Evolutionary conservation across 805 yeast species (phyloP), one percentile per base, ranked within the genome.

Genomic region (Starmera quercuum): DNA sequence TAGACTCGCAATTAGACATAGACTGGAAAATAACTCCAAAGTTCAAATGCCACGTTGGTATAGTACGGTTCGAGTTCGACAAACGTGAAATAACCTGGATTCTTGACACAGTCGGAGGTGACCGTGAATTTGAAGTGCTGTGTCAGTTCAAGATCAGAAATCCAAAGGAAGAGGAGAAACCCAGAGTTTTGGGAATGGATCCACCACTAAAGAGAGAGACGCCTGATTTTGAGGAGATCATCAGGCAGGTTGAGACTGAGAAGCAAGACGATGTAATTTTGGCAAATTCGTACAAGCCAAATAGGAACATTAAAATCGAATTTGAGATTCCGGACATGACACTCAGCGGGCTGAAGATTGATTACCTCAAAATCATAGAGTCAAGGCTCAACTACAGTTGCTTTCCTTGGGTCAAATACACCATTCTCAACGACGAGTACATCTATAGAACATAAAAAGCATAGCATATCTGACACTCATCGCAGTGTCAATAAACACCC

Each of bases 331-430:
- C 83, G 3, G 69, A 76, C 55, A 56, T 70, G 36, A 66, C 85
- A 1, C 71, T 77, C 39, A 75, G 84, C 28, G 86, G 86, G 0
- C 55, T 83, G 24, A 75, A 74, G 44, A 68, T 83, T 16, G 81
- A 73, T 24, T 83, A 76, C 44, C 53, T 83, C 32, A 75, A 78
- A 41, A 79, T 83, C 12, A 72, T 71, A 17, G 94, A 83, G 46
- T 34, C 39, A 6, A 68, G 65, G 33, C 53, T 81, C 48, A 63
- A 70, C 33, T 78, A 78, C 44, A 75, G 83, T 6, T 71, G 83
- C 27, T 82, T 83, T 49, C 88, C 92, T 0, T 83, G 94, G 94
- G 80, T 83, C 1, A 64, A 81, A 34, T 80, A 82, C 47, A 57
- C 68, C 37, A 69, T 71, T 5, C 41, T 54, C 24, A 71, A 63